Evolutionary conservation across 2,329 filamentous ascomycete species (phyloP).

Genomic region (Pyrenochaeta sp.): DNA sequence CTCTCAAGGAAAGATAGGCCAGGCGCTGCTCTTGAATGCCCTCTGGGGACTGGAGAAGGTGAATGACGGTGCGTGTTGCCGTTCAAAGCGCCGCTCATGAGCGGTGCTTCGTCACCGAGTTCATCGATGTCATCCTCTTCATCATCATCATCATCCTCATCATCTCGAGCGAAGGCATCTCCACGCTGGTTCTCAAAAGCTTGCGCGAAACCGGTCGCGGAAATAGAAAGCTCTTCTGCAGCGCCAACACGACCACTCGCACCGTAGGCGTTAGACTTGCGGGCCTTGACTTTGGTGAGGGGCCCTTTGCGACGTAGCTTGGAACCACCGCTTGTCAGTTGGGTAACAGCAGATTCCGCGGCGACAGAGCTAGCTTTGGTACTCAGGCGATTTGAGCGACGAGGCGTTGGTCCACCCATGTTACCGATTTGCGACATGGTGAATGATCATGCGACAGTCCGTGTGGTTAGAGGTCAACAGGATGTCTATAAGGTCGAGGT

Average conservation of each 20-base stretch:
- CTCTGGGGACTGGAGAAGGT: slow-evolving; percentile 12
- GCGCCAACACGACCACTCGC: slow-evolving; percentile 43
- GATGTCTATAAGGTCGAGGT: neutral
- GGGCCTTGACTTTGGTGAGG: slow-evolving; percentile 41
- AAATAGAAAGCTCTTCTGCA: slow-evolving; percentile 38
- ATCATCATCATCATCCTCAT: slow-evolving; percentile 24
- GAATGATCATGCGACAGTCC: neutral
- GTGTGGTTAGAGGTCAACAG: neutral
- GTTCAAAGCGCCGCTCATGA: slow-evolving; percentile 22
- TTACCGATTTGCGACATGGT: slow-evolving; percentile 37
- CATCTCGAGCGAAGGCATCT: slow-evolving; percentile 34
- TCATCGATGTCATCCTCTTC: slow-evolving; percentile 24
- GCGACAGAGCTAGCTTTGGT: slow-evolving; percentile 38
- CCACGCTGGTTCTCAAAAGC: slow-evolving; percentile 42
- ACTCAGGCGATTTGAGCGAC: slow-evolving; percentile 40
- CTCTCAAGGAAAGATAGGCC: slow-evolving; percentile 29
- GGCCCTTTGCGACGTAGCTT: slow-evolving; percentile 33
- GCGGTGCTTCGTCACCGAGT: slow-evolving; percentile 16
- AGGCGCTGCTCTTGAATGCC: slow-evolving; percentile 10
- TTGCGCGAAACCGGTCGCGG: slow-evolving; percentile 41
- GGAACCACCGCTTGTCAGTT: slow-evolving; percentile 22
- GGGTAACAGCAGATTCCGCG: slow-evolving; percentile 33
- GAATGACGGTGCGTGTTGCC: slow-evolving; percentile 14
- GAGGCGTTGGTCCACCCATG: slow-evolving; percentile 37
- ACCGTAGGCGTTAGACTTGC: slow-evolving; percentile 49